Evolutionary conservation across 2,329 filamentous ascomycete species (phyloP).

Genomic region (Alternaria ethzedia): DNA sequence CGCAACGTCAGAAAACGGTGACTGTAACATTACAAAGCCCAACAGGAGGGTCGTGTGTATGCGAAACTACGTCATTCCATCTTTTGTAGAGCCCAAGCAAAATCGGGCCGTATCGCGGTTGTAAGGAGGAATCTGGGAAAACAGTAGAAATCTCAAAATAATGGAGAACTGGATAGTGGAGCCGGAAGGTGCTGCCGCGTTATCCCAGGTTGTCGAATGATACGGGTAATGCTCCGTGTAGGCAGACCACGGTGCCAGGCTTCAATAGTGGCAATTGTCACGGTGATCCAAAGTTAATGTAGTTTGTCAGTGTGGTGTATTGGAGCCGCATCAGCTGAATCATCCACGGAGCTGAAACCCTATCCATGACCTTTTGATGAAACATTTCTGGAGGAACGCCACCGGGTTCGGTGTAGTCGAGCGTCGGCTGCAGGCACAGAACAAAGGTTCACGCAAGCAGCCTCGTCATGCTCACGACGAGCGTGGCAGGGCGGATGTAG

Average conservation of each 20-base stretch:
- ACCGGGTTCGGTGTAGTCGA: conserved; percentile 4
- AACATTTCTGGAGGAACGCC: neutral
- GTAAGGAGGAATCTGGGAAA: conserved; percentile 13
- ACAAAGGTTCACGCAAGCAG: conserved; percentile 37
- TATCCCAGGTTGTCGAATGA: conserved; percentile 18
- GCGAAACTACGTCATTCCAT: neutral
- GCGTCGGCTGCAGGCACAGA: conserved; percentile 21
- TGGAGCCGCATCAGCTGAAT: conserved; percentile 34
- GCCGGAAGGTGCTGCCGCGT: conserved; percentile 15
- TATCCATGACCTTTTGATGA: neutral
- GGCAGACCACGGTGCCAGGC: neutral
- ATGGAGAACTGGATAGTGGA: conserved; percentile 9
- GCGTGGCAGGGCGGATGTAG: conserved; percentile 23
- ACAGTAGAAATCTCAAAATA: neutral
- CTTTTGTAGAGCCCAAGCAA: conserved; percentile 1
- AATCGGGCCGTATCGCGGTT: conserved; percentile 6
- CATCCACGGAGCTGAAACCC: conserved; percentile 10
- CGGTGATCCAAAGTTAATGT: conserved; percentile 8
- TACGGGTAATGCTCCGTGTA: conserved; percentile 10
- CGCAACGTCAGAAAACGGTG: neutral
- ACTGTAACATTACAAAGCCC: neutral
- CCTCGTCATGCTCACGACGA: conserved; percentile 15
- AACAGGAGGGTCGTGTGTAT: neutral
- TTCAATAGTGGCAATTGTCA: conserved; percentile 6
- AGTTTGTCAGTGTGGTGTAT: conserved; percentile 27